Evolutionary conservation across 1,284 basidiomycete species (phyloP).

Genomic region (Ustilago tritici): DNA sequence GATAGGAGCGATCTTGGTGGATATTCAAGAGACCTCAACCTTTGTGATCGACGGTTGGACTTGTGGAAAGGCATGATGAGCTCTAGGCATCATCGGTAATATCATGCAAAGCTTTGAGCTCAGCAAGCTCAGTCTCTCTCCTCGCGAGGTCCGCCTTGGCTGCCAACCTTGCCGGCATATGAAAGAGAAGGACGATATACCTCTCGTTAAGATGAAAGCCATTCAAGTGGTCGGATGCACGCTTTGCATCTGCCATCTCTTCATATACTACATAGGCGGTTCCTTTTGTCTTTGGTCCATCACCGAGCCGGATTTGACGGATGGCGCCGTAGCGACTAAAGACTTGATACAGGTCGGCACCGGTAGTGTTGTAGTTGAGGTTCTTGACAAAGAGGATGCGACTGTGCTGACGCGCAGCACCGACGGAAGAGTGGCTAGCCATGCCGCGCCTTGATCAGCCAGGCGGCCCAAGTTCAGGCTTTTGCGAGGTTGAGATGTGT

Average conservation of each 20-base stretch:
- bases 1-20: not conserved
- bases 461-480: not conserved
- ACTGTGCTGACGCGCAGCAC: constrained; percentile 54
- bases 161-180: constrained; percentile 90
- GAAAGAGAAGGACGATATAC: constrained; percentile 93
- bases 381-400: constrained; percentile 73
- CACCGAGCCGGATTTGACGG: constrained; percentile 92
- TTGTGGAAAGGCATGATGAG: not conserved
- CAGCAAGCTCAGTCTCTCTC: constrained; percentile 88
- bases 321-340: constrained; percentile 98
- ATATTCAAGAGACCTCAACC: not conserved
- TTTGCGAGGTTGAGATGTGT: not conserved
- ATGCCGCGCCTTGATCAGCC: constrained; percentile 24
- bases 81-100: constrained; percentile 61
- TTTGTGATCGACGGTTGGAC: not conserved
- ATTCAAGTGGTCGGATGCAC: constrained; percentile 94
- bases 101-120: constrained; percentile 82
- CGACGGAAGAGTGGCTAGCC: constrained; percentile 34
- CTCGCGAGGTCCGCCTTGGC: constrained; percentile 91
- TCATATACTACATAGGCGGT: constrained; percentile 85
- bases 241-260: constrained; percentile 76
- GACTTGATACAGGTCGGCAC: constrained; percentile 93
- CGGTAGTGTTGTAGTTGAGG: constrained; percentile 89
- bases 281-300: constrained; percentile 88
- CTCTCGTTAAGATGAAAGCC: constrained; percentile 98